phyloP scores from a whole-genome alignment of 2,329 filamentous ascomycete species.

The Verruconis gallopava region DNA sequence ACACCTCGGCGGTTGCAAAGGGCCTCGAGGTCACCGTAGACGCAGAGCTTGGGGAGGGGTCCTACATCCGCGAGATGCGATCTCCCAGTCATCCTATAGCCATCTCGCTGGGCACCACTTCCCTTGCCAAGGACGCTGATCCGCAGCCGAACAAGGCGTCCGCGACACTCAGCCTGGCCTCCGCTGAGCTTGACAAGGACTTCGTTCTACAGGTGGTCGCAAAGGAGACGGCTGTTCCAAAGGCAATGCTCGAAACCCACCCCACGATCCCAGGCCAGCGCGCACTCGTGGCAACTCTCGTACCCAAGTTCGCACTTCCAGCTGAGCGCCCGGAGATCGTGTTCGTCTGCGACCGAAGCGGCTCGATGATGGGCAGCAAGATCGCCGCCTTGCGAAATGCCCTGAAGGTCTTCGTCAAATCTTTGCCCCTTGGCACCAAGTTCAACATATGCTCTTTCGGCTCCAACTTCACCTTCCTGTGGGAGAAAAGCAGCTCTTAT shows the following conservation, averaged over 20 bases:
- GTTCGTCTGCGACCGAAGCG: constrained; percentile 60
- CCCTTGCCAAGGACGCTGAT: constrained; percentile 29
- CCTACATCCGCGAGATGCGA: constrained; percentile 47
- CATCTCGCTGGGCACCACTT: constrained; percentile 49
- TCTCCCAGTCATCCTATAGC: constrained; percentile 57
- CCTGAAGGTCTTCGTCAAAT: constrained; percentile 52
- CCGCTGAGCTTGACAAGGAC: constrained; percentile 45
- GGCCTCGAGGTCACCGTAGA: constrained; percentile 46
- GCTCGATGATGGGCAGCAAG: constrained; percentile 44
- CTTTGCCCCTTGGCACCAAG: constrained; percentile 47
- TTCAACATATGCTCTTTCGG: constrained; percentile 65
- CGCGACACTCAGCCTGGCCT: constrained; percentile 43
- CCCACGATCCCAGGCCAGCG: constrained; percentile 46
- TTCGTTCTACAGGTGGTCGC: constrained; percentile 54
- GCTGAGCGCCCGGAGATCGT: constrained; percentile 48
- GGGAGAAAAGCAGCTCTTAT: constrained; percentile 35
- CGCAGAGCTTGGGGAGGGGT: constrained; percentile 43
- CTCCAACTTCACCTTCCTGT: constrained; percentile 31
- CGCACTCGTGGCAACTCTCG: constrained; percentile 57
- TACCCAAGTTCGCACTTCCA: constrained; percentile 55
- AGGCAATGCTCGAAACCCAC: constrained; percentile 54
- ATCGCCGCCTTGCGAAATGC: constrained; percentile 43
- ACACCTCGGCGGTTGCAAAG: constrained; percentile 14
- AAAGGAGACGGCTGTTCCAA: constrained; percentile 46
- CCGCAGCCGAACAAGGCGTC: constrained; percentile 48